Percentiles rank a stretch among this genome's conserved stretches.
phyloP scores from a whole-genome alignment of 257 asterid genomes.

The Forsythia viridissima region DNA sequence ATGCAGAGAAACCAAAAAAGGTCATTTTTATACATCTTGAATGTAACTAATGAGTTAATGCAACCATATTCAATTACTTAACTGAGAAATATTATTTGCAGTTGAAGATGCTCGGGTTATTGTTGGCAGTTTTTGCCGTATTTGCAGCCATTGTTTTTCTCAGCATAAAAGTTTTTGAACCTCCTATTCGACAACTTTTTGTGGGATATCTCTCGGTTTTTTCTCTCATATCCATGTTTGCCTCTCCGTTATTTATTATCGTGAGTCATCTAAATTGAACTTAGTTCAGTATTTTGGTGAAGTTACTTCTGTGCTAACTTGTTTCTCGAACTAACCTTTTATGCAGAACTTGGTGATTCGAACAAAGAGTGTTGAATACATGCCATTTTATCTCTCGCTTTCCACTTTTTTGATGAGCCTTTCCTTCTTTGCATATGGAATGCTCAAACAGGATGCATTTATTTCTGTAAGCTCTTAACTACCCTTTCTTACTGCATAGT shows the following conservation, averaged over 20 bases:
- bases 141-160: constrained; percentile 44
- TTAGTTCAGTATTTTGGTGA: too few species aligned
- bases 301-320: too few species aligned
- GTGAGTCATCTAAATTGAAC: too few species aligned
- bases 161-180: constrained; percentile 62
- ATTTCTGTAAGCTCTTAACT: constrained; percentile 51
- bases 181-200: constrained; percentile 63
- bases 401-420: constrained; percentile 83
- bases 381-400: constrained; percentile 88
- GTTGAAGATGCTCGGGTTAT: constrained; percentile 49
- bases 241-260: constrained; percentile 76
- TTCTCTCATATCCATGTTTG: constrained; percentile 85
- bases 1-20: constrained; percentile 55
- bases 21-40: constrained; percentile 6
- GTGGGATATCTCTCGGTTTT: constrained; percentile 70
- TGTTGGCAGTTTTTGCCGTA: constrained; percentile 48
- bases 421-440: constrained; percentile 77
- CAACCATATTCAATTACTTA: not conserved
- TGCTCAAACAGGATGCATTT: constrained; percentile 65
- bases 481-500: not conserved
- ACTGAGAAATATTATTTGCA: constrained; percentile 17
- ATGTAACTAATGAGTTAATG: not conserved
- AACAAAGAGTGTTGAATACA: constrained; percentile 79
- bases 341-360: constrained; percentile 79
- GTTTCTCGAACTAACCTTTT: not conserved